These are phyloP conservation scores for Xylaria grammica DNA, from an alignment of 495 filamentous ascomycete species.

Conservation along the genomic window DNA sequence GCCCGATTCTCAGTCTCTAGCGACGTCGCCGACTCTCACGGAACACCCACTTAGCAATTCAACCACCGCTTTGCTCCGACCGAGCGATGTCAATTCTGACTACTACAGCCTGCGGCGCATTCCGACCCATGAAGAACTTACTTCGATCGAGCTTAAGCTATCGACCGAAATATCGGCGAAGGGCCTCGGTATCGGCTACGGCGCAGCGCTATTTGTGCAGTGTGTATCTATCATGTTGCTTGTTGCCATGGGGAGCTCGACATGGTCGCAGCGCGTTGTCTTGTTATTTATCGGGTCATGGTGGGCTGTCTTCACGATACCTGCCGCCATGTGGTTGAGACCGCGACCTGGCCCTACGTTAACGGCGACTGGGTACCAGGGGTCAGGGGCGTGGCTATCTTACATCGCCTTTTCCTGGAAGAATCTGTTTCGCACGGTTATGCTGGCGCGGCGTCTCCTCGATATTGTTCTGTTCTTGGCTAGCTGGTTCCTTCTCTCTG, in stretches of 20 bases:
- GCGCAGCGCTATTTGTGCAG: conserved; percentile 80
- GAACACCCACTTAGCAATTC: conserved; percentile 42
- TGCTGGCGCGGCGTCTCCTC: conserved; percentile 77
- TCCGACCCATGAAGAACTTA: conserved; percentile 47
- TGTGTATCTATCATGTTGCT: conserved; percentile 76
- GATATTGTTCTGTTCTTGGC: conserved; percentile 87
- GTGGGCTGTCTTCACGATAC: conserved; percentile 93
- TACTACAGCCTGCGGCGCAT: conserved; percentile 41
- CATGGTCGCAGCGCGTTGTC: conserved; percentile 78
- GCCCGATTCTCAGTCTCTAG: conserved; percentile 27
- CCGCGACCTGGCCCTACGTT: conserved; percentile 88
- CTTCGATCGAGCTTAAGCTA: conserved; percentile 71
- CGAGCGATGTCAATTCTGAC: conserved; percentile 32
- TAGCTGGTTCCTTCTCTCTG: conserved; percentile 93
- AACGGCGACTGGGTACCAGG: conserved; percentile 35
- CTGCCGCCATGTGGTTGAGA: conserved; percentile 87
- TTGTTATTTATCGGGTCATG: conserved; percentile 88
- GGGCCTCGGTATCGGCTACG: conserved; percentile 90
- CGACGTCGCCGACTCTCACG: conserved; percentile 32
- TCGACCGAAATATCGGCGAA: conserved; percentile 87
- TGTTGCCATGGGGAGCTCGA: conserved; percentile 70
- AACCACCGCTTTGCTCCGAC: conserved; percentile 51
- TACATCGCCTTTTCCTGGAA: conserved; percentile 86
- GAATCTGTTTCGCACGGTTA: conserved; percentile 78
- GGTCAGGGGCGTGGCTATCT: conserved; percentile 45